These are phyloP conservation scores for Kodamaea sp. DNA, from an alignment of 1,139 yeast species.

Conservation along the genomic window DNA sequence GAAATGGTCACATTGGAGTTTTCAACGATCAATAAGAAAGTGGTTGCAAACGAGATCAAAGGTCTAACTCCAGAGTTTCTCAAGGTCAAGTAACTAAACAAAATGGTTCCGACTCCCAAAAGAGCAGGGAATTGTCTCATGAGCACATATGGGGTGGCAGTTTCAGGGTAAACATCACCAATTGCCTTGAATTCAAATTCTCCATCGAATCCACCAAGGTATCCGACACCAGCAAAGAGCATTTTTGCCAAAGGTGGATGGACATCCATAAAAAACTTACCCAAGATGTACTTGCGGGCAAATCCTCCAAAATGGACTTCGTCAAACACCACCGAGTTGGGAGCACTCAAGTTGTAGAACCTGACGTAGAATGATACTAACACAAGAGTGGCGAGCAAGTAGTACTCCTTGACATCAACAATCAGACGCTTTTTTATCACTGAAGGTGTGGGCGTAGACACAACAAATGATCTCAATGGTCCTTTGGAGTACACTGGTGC, in stretches of 20 bases:
- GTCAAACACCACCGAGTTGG: constrained; percentile 87
- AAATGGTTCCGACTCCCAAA: constrained; percentile 77
- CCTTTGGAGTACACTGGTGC: constrained; percentile 31
- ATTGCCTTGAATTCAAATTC: constrained; percentile 71
- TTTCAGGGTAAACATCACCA: constrained; percentile 61
- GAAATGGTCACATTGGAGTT: constrained; percentile 88
- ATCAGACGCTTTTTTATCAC: constrained; percentile 24
- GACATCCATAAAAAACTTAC: constrained; percentile 83
- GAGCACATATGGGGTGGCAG: constrained; percentile 59
- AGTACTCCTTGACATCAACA: constrained; percentile 26
- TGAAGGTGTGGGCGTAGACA: constrained; percentile 26
- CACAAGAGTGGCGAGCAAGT: constrained; percentile 49
- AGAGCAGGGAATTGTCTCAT: constrained; percentile 89
- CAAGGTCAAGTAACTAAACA: constrained; percentile 77
- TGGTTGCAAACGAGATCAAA: constrained; percentile 66
- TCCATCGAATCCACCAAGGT: constrained; percentile 75
- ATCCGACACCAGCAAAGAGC: constrained; percentile 77
- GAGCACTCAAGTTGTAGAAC: constrained; percentile 55
- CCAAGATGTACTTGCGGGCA: constrained; percentile 71
- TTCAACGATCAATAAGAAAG: constrained; percentile 72
- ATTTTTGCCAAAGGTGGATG: constrained; percentile 94
- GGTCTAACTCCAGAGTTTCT: constrained; percentile 86
- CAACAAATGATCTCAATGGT: constrained; percentile 26
- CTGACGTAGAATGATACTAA: constrained; percentile 53
- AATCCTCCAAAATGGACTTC: constrained; percentile 87